Evolutionary conservation across 768 basidiomycete genomes (phyloP), one percentile per base, ranked within the genome.

Genomic region (Pleurotus djamor): DNA sequence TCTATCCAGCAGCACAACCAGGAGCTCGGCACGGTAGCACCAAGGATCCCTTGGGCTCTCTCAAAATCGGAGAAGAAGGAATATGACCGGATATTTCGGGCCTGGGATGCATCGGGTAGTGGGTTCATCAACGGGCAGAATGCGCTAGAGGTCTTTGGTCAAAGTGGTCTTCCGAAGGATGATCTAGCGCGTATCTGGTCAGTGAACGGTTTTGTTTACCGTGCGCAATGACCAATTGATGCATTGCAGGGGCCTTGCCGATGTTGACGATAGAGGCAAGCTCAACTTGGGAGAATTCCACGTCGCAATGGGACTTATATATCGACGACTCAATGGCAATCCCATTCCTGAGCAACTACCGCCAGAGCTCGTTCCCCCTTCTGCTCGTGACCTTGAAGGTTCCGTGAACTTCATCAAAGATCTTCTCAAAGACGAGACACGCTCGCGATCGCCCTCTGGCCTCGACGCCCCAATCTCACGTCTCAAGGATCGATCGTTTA

Each of bases 281-380:
- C 84, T 98, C 50, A 98, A 97, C 65, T 78, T 96, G 32, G 90
- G 92, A 12, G 97, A 98, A 70, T 99, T 99, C 71, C 94, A 98
- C 69, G 92, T 98, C 60, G 97, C 97, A 0, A 99, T 99, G 96
- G 94, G 92, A 55, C 78, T 98, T 57, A 98, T 99, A 67, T 98
- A 95, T 74, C 88, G 97, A 68, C 83, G 96, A 47, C 80, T 99
- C 21, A 97, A 96, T 70, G 96, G 97, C 8, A 95, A 92, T 72
- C 84, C 87, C 1, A 85, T 98, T 47, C 97, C 97, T 1, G 89
- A 91, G 34, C 75, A 82, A 48, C 87, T 99, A 0, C 97, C 97
- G 0, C 73, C 83, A 1, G 97, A 98, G 72, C 85, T 99, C 45
- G 79, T 94, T 2, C 96, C 96, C 0, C 94, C 96, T 1, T 98